Evolutionary conservation across 169 alveolate genomes (phyloP), one percentile per base, ranked within the genome.

Genomic region (Eimeria brunetti): DNA sequence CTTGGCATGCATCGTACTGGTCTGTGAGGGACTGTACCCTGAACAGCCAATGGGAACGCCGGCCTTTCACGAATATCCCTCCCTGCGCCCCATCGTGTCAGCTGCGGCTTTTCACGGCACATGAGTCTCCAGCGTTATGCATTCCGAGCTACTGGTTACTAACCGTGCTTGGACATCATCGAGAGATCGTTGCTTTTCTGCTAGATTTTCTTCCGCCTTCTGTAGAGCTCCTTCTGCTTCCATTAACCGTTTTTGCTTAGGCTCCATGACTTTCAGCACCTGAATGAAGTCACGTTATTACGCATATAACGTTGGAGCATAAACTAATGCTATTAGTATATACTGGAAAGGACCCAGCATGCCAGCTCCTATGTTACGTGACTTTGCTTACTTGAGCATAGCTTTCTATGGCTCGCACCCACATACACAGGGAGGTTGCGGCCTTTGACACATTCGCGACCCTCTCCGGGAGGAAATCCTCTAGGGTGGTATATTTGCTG

Each of bases 371-470:
- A n/a, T 36, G 38, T 56, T 51, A 36, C 16, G 56, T 38, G 67
- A 2, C 69, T 0, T 38, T 53, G 38, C 92, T 38, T 51, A 93
- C 96, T 62, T 27, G 53, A n/a, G 98, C 98, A 95, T 97, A 99
- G 85, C 98, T 98, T 71, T 98, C 99, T 94, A 98, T 96, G 24
- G 99, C 99, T 9, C 97, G 97, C 36, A 96, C 98, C 99, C 99
- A 99, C 95, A 96, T 97, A 86, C 98, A 97, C 36, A 98, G 91
- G 56, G 98, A 92, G 46, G 97, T 96, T 38, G 99, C 99, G n/a
- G 99, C 99, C 86, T 91, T 80, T 44, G 99, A 98, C 41, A 97
- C 98, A 95, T 96, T 58, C 71, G 64, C 91, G 36, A 92, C 92
- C 62, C 86, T 81, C 49, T 97, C 98, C 91, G 97, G 97, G 51